Percentiles rank a stretch among this genome's conserved stretches.
These are phyloP conservation scores for Cunninghamia lanceolata DNA, from an alignment of 75 land plant genomes.

Conservation along the genomic window DNA sequence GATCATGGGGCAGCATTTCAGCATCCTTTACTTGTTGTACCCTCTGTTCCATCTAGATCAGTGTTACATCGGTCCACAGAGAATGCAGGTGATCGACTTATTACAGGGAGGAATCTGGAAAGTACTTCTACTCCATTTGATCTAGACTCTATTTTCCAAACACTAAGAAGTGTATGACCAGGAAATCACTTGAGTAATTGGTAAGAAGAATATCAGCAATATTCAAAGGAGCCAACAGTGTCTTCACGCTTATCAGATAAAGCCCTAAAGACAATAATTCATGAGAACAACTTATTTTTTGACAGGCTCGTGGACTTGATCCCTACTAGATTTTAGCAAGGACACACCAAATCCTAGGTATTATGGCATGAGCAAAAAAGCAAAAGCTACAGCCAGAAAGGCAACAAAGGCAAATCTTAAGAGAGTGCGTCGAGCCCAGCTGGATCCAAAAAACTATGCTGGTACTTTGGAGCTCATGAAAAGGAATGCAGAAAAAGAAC, in stretches of 20 bases:
- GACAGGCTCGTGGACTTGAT: too few species aligned
- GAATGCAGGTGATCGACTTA: constrained; percentile 40
- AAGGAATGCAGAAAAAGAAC: too few species aligned
- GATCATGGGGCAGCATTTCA: constrained; percentile 53
- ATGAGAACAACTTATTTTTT: not conserved
- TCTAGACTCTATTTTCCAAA: constrained; percentile 59
- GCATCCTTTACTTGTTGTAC: constrained; percentile 70
- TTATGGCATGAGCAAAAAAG: too few species aligned
- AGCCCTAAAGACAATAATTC: not conserved
- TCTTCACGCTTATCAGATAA: not conserved
- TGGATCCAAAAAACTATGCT: too few species aligned
- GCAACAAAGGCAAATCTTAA: too few species aligned
- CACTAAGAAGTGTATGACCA: constrained; percentile 71
- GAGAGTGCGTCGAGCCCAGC: too few species aligned
- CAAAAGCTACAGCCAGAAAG: too few species aligned
- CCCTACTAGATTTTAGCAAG: too few species aligned
- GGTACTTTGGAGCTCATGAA: too few species aligned
- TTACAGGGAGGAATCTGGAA: constrained; percentile 51
- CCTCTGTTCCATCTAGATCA: too few species aligned
- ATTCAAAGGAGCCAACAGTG: not conserved
- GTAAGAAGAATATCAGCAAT: not conserved
- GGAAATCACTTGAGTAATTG: constrained; percentile 89
- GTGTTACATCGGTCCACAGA: constrained; percentile 46
- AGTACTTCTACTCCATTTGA: constrained; percentile 23
- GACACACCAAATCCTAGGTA: too few species aligned